Percentiles rank a stretch among this genome's conserved stretches.
phyloP scores from a whole-genome alignment of 1,284 basidiomycete genomes.

The Ustilago curta region DNA sequence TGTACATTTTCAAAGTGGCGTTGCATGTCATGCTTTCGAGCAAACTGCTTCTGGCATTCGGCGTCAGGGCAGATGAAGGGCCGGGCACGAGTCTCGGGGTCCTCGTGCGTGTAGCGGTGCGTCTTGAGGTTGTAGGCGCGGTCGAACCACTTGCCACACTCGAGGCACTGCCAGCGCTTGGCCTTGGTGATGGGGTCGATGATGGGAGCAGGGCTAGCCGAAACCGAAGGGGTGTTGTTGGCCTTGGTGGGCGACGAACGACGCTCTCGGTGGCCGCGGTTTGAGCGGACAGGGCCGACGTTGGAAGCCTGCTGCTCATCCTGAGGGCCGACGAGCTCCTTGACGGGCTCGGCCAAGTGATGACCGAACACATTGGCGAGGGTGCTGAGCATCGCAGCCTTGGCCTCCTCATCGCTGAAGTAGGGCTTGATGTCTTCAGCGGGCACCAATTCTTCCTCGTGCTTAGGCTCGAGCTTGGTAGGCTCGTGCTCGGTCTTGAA shows the following conservation, averaged over 20 bases:
- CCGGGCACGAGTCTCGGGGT: conserved; percentile 48
- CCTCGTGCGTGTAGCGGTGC: conserved; percentile 55
- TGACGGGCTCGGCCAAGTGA: conserved; percentile 15
- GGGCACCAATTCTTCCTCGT: conserved; percentile 23
- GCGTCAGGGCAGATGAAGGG: conserved; percentile 54
- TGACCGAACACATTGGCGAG: conserved; percentile 35
- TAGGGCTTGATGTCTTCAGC: conserved; percentile 35
- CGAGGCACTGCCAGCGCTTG: conserved; percentile 57
- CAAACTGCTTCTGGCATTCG: conserved; percentile 56
- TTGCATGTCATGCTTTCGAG: conserved; percentile 62
- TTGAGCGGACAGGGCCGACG: conserved; percentile 35
- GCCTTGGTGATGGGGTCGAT: conserved; percentile 34
- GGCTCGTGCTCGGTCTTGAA: conserved; percentile 29
- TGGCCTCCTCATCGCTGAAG: conserved; percentile 33
- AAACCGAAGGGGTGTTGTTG: not conserved
- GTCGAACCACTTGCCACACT: conserved; percentile 59
- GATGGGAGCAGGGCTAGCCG: conserved; percentile 33
- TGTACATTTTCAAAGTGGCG: conserved; percentile 60
- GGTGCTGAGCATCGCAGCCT: conserved; percentile 27
- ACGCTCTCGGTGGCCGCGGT: conserved; percentile 24
- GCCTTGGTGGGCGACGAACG: conserved; percentile 38
- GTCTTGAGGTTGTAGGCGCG: conserved; percentile 64
- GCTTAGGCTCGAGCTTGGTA: conserved; percentile 24
- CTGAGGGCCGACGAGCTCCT: conserved; percentile 8
- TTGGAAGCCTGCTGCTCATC: conserved; percentile 26